phyloP scores from a whole-genome alignment of 768 basidiomycete genomes.

The Brasilioporus rufonigricans region DNA sequence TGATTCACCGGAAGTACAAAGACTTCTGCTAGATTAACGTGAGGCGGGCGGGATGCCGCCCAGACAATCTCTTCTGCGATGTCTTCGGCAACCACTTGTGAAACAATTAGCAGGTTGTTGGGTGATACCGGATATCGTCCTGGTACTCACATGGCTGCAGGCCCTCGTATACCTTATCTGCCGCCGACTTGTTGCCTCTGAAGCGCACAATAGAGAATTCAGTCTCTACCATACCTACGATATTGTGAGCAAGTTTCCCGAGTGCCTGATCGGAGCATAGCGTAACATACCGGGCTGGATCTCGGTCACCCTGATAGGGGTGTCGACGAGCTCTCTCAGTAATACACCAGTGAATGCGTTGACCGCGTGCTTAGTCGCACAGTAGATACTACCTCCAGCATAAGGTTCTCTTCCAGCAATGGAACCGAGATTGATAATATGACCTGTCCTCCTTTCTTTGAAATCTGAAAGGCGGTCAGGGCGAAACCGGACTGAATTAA shows the following conservation, averaged over 20 bases:
- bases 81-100: slow-evolving; percentile 73
- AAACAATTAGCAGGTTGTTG: slow-evolving; percentile 5
- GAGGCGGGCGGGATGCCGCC: slow-evolving; percentile 88
- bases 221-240: slow-evolving; percentile 78
- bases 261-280: slow-evolving; percentile 1
- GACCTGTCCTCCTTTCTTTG: slow-evolving; percentile 72
- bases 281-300: slow-evolving; percentile 75
- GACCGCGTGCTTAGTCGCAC: slow-evolving; percentile 87
- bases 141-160: slow-evolving; percentile 70
- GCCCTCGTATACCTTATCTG: slow-evolving; percentile 90
- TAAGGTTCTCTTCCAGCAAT: slow-evolving; percentile 89
- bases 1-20: slow-evolving; percentile 79
- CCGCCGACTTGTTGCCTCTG: slow-evolving; percentile 77
- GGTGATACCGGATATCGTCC: not conserved
- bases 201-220: slow-evolving; percentile 92
- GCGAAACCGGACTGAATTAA: not conserved
- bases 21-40: slow-evolving; percentile 87
- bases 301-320: slow-evolving; percentile 90
- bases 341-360: slow-evolving; percentile 82
- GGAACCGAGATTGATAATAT: slow-evolving; percentile 94
- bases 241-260: not conserved
- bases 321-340: slow-evolving; percentile 85
- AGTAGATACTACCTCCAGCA: slow-evolving; percentile 88
- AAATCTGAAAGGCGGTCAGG: slow-evolving; percentile 51
- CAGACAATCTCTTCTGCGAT: slow-evolving; percentile 98